Conservation (phyloP, 352 stramenopile genomes). For the Globisporangium acanthophoron region DNA sequence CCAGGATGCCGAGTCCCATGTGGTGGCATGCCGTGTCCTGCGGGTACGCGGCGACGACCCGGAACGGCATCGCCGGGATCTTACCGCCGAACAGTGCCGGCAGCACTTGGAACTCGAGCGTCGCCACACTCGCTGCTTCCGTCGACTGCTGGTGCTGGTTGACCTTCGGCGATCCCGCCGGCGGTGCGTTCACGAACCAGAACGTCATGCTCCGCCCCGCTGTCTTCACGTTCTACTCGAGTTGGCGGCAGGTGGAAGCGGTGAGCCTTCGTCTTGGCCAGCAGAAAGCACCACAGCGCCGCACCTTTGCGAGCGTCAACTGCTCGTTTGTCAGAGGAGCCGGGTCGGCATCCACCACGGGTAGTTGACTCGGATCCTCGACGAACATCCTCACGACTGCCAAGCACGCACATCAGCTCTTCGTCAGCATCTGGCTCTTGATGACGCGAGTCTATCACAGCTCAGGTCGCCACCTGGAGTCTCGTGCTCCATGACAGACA, state of each 20-base stretch:
- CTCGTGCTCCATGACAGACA: constrained; percentile 58
- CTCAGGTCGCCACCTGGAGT: constrained; percentile 15
- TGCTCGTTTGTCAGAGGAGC: constrained; percentile 43
- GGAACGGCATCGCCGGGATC: constrained; percentile 42
- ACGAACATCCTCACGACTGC: constrained; percentile 12
- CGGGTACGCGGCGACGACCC: constrained; percentile 55
- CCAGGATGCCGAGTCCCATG: constrained; percentile 53
- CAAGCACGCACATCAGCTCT: neutral
- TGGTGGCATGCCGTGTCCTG: constrained; percentile 65
- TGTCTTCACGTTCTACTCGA: constrained; percentile 36
- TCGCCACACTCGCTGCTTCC: neutral
- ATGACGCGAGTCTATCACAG: neutral
- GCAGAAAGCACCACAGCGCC: neutral
- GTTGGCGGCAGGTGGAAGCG: neutral
- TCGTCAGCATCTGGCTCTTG: neutral
- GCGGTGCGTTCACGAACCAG: constrained; percentile 41
- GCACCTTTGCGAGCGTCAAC: constrained; percentile 26
- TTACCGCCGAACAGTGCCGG: constrained; percentile 50
- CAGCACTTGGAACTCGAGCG: constrained; percentile 34
- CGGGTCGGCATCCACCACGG: constrained; percentile 18
- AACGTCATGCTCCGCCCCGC: constrained; percentile 36
- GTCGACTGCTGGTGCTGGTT: neutral
- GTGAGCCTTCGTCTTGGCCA: too few species aligned
- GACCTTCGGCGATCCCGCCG: neutral
- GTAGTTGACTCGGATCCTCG: constrained; percentile 19